Evolutionary conservation across 306 rosid species (phyloP).

Genomic region (Quercus alba): DNA sequence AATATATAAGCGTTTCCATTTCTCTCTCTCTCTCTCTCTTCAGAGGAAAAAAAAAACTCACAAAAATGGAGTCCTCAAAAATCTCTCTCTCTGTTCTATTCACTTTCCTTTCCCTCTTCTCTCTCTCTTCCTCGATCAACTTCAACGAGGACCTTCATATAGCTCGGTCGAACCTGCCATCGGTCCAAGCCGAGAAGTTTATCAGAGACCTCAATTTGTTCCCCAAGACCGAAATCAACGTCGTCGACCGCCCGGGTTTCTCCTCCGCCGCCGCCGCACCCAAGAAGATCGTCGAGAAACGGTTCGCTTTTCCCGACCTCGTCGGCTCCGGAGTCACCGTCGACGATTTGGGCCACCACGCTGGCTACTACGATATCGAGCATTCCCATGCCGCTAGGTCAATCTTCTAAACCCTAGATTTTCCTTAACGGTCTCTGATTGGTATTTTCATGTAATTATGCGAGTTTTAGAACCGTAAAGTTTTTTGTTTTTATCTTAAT

Average conservation of each 20-base stretch:
- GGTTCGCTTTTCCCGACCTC: constrained; percentile 54
- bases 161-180: constrained; percentile 35
- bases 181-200: constrained; percentile 49
- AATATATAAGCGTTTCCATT: background rate
- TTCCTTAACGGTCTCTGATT: background rate
- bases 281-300: constrained; percentile 67
- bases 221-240: constrained; percentile 58
- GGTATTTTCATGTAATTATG: too few species aligned
- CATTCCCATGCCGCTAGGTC: constrained; percentile 85
- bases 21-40: background rate
- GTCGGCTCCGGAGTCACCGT: constrained; percentile 39
- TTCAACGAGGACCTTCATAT: constrained; percentile 13
- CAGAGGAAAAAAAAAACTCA: background rate
- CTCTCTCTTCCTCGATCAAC: constrained; percentile 30
- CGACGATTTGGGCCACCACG: constrained; percentile 84
- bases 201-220: constrained; percentile 70
- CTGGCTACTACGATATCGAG: constrained; percentile 79
- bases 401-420: background rate
- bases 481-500: background rate
- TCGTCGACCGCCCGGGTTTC: constrained; percentile 26
- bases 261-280: background rate
- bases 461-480: too few species aligned
- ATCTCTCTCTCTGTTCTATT: constrained; percentile 14
- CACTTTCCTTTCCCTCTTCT: constrained; percentile 16
- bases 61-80: constrained; percentile 31